Conservation (phyloP, 352 stramenopile species). For the Phytopythium delawarense region DNA sequence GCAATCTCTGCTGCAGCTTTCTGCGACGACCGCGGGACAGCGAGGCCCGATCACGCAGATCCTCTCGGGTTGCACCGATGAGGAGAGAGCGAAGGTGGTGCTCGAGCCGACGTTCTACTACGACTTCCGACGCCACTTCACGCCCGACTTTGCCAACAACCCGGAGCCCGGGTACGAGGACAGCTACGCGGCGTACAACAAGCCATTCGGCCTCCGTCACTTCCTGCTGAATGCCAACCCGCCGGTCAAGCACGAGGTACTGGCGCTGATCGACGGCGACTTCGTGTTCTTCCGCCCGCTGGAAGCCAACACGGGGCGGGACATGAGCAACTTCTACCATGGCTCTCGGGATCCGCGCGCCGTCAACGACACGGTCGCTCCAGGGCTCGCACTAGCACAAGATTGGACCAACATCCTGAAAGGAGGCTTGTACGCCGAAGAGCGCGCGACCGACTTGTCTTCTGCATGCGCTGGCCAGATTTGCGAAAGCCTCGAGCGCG, state of each 20-base stretch:
- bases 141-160: conserved; percentile 33
- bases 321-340: conserved; percentile 39
- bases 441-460: conserved; percentile 21
- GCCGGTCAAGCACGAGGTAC: conserved; percentile 27
- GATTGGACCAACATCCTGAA: conserved; percentile 40
- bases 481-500: conserved; percentile 25
- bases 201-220: conserved; percentile 45
- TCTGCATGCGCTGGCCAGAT: conserved; percentile 26
- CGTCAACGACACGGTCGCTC: conserved; percentile 31
- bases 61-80: conserved; percentile 35
- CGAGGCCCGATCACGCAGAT: conserved; percentile 51
- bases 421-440: conserved; percentile 29
- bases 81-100: conserved; percentile 20
- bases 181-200: conserved; percentile 48
- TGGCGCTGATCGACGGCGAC: conserved; percentile 35
- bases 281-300: conserved; percentile 42
- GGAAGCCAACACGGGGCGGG: conserved; percentile 33
- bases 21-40: conserved; percentile 28
- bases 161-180: conserved; percentile 39
- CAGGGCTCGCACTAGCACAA: conserved; percentile 37
- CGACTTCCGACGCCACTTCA: conserved; percentile 52
- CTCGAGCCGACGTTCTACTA: conserved; percentile 44
- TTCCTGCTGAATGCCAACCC: conserved; percentile 40
- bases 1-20: conserved; percentile 41
- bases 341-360: conserved; percentile 22